These are phyloP conservation scores for Candida corydali DNA, from an alignment of 805 yeast genomes.

Conservation along the genomic window DNA sequence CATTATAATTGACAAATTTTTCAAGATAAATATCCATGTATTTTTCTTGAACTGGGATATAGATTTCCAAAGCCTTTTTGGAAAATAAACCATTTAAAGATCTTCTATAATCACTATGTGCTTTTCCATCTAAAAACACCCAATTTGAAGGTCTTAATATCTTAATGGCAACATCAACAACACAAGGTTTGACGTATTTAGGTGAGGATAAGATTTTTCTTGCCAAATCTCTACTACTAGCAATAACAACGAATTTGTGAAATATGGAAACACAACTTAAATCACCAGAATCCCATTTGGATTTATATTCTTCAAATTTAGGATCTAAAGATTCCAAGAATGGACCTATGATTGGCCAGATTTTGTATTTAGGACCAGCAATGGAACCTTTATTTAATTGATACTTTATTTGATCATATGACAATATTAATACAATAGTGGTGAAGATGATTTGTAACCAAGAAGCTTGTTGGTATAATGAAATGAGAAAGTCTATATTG, in stretches of 20 bases:
- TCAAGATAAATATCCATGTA: slow-evolving; percentile 81
- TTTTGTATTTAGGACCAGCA: slow-evolving; percentile 83
- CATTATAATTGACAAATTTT: slow-evolving; percentile 57
- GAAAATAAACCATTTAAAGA: slow-evolving; percentile 88
- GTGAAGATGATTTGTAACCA: slow-evolving; percentile 55
- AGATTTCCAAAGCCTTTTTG: slow-evolving; percentile 72
- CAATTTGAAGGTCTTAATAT: slow-evolving; percentile 93
- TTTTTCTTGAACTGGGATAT: slow-evolving; percentile 79
- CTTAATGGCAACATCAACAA: slow-evolving; percentile 94
- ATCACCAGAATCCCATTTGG: slow-evolving; percentile 94
- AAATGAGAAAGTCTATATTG: background rate
- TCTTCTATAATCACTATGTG: slow-evolving; percentile 88
- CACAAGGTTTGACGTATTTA: slow-evolving; percentile 90
- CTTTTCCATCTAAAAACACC: slow-evolving; percentile 97
- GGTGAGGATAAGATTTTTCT: slow-evolving; percentile 85
- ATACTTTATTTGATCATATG: slow-evolving; percentile 76
- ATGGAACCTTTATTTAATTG: slow-evolving; percentile 78
- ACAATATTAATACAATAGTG: slow-evolving; percentile 42
- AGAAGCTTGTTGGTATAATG: slow-evolving; percentile 25
- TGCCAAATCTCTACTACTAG: slow-evolving; percentile 81
- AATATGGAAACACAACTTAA: slow-evolving; percentile 95
- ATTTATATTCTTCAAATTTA: slow-evolving; percentile 86
- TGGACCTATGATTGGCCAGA: slow-evolving; percentile 97
- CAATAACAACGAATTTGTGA: slow-evolving; percentile 96
- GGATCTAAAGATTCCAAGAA: slow-evolving; percentile 93